phyloP scores from a whole-genome alignment of 2,329 filamentous ascomycete species.

The Ascochyta lentis region DNA sequence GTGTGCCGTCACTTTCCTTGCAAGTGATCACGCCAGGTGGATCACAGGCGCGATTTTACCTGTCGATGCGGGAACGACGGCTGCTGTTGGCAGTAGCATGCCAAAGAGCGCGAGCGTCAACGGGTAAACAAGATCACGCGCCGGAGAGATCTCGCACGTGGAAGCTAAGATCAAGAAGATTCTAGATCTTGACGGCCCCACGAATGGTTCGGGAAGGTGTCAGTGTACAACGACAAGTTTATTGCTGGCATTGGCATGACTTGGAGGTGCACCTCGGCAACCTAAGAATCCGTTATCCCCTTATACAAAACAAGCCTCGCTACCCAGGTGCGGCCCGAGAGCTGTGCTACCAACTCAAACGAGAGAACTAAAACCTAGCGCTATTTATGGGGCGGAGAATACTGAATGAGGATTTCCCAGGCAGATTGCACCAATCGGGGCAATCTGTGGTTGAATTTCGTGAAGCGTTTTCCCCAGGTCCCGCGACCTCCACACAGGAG shows the following conservation, averaged over 20 bases:
- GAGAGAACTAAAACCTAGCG: not conserved
- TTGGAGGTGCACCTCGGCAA: not conserved
- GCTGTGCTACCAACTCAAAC: not conserved
- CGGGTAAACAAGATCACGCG: conserved; percentile 14
- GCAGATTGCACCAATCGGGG: conserved; percentile 22
- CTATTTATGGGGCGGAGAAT: not conserved
- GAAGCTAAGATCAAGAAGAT: not conserved
- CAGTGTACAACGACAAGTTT: too few species aligned
- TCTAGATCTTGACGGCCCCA: not conserved
- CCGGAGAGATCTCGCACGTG: not conserved
- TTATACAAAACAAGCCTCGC: not conserved
- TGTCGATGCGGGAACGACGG: conserved; percentile 42
- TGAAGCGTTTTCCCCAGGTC: not conserved
- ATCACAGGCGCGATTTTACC: conserved; percentile 50
- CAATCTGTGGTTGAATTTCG: conserved; percentile 1
- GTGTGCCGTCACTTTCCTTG: conserved; percentile 60
- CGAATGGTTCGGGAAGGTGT: not conserved
- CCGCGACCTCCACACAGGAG: not conserved
- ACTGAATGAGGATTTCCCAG: not conserved
- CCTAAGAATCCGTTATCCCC: not conserved
- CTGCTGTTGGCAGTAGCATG: conserved; percentile 35
- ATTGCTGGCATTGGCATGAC: not conserved
- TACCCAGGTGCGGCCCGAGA: not conserved
- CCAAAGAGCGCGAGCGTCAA: conserved; percentile 33
- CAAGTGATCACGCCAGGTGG: conserved; percentile 60